Evolutionary conservation across 2,329 filamentous ascomycete genomes (phyloP).

Genomic region (Fusarium equiseti): DNA sequence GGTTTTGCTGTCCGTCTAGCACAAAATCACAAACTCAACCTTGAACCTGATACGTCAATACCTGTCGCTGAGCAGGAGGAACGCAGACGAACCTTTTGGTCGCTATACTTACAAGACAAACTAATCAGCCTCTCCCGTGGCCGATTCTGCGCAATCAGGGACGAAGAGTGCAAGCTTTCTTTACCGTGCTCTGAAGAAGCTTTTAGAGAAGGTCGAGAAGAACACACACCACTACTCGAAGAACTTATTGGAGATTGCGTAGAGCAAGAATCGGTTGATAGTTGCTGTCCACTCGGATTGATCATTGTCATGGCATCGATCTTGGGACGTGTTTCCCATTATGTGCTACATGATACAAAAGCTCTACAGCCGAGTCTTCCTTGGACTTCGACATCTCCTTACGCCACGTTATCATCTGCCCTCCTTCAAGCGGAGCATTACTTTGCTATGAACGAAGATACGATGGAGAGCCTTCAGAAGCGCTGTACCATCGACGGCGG

Average conservation of each 20-base stretch:
- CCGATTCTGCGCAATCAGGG: constrained; percentile 13
- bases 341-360: not conserved
- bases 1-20: constrained; percentile 16
- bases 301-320: constrained; percentile 19
- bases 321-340: constrained; percentile 12
- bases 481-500: not conserved
- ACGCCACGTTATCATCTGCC: constrained; percentile 1
- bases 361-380: not conserved
- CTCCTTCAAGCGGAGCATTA: constrained; percentile 14
- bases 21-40: constrained; percentile 14
- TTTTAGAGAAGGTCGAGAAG: not conserved
- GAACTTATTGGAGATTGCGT: not conserved
- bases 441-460: constrained; percentile 17
- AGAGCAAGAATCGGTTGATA: constrained; percentile 10
- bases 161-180: constrained; percentile 13
- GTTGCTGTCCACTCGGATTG: not conserved
- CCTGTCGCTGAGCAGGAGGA: not conserved
- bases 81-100: constrained; percentile 13
- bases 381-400: constrained; percentile 6
- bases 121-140: constrained; percentile 19
- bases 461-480: not conserved
- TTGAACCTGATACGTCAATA: not conserved
- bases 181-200: constrained; percentile 10
- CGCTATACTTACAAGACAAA: constrained; percentile 5
- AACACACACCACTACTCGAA: not conserved